Base-by-base conservation (phyloP, 2,329 filamentous ascomycete genomes). In the Pestalotiopsis sp. region DNA sequence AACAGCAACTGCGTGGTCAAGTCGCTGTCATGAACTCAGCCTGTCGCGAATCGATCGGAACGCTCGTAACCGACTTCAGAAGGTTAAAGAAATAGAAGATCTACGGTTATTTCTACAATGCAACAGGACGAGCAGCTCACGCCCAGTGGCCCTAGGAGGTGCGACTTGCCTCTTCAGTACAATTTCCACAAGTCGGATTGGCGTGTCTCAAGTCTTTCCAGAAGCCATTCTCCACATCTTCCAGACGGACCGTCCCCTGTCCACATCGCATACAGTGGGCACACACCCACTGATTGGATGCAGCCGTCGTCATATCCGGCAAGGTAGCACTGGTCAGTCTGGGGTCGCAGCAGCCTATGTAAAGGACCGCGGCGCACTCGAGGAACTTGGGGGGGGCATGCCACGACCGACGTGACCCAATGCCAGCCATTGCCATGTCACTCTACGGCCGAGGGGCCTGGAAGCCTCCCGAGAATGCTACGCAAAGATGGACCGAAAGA, bases 131-230 rank as follows among this genome's bases (percentile, higher is more conserved):
- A 59, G 56, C 36, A 72, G 27, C 65, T 23, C 20, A 58, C 13
- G 27, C 23, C 65, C 41, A 36, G 31, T n/a, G 41, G 23, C 36
- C 17, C 56, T 68, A 69, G 61, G 61, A 66, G 67, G 38, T 72
- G 68, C 68, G 71, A 74, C 72, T 74, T 74, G 70, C 73, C 73
- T 73, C 70, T 70, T 74, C 69, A 69, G 69, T 72, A 31, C 69
- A 68, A 68, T 71, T 72, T 70, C 66, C 67, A 72, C 69, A 68
- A 71, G 68, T 65, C 70, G 69, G 72, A 64, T 69, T 67, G 57
- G 61, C 36, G 61, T 52, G 66, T 71, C 65, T 72, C 61, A 72
- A 74, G 72, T 70, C 65, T 71, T 75, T 74, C 73, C 67, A 71
- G 73, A 75, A 75, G 70, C 45, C 61, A 61, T 63, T 68, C 71